Evolutionary conservation across 352 stramenopile species (phyloP).

Genomic region (Phytophthora fragariaefolia): DNA sequence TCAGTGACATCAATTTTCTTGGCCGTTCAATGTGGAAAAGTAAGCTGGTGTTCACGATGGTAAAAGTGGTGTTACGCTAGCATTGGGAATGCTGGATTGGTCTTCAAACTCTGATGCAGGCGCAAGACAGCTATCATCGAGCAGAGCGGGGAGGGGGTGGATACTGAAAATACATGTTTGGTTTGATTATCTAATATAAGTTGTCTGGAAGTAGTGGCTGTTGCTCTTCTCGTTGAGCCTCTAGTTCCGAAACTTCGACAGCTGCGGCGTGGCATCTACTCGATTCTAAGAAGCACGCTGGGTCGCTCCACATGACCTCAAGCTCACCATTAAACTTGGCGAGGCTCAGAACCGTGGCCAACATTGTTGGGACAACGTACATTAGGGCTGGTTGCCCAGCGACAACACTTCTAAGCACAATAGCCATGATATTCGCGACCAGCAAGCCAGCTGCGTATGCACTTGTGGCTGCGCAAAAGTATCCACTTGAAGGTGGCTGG

Average conservation of each 20-base stretch:
- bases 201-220: slow-evolving; percentile 21
- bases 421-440: slow-evolving; percentile 92
- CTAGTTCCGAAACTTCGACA: slow-evolving; percentile 23
- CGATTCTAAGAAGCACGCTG: slow-evolving; percentile 44
- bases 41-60: neutral
- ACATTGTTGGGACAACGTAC: slow-evolving; percentile 94
- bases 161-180: neutral
- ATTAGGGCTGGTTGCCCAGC: slow-evolving; percentile 94
- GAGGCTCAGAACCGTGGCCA: slow-evolving; percentile 69
- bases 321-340: slow-evolving; percentile 64
- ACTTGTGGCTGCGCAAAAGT: slow-evolving; percentile 73
- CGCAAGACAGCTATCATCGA: no score
- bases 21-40: neutral
- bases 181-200: slow-evolving; percentile 2
- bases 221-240: slow-evolving; percentile 28
- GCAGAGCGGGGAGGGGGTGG: no score
- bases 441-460: slow-evolving; percentile 92
- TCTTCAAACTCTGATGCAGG: no score
- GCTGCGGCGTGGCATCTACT: slow-evolving; percentile 10
- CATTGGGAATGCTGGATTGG: no score
- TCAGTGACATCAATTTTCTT: neutral
- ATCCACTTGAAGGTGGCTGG: slow-evolving; percentile 59
- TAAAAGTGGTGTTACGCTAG: no score
- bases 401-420: slow-evolving; percentile 89
- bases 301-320: slow-evolving; percentile 79